phyloP scores from a whole-genome alignment of 768 basidiomycete species.

The Clitopilus hobsonii region DNA sequence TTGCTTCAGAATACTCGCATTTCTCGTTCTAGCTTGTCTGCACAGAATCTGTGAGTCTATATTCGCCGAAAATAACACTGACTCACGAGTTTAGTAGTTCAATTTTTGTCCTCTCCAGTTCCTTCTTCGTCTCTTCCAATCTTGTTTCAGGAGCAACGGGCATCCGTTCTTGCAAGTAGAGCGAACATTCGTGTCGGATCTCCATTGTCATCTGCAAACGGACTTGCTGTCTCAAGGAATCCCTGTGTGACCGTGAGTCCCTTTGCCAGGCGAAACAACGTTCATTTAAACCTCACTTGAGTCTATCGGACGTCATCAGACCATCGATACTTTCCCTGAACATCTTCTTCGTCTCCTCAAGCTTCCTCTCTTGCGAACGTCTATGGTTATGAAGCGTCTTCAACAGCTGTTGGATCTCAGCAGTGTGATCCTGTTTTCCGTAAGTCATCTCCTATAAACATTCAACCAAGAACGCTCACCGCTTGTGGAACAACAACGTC shows the following conservation, averaged over 20 bases:
- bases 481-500: background rate
- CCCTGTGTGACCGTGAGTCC: conserved; percentile 4
- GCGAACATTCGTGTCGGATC: background rate
- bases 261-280: background rate
- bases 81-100: conserved; percentile 52
- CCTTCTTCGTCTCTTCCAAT: conserved; percentile 37
- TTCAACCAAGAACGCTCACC: background rate
- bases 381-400: background rate
- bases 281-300: background rate
- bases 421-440: background rate
- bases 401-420: background rate
- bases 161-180: background rate
- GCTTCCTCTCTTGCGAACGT: conserved; percentile 3
- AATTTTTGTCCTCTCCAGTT: conserved; percentile 37
- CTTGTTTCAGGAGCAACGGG: conserved; percentile 40
- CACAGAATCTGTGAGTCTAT: background rate
- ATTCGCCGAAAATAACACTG: conserved; percentile 6
- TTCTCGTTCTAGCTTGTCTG: conserved; percentile 46
- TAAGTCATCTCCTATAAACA: background rate
- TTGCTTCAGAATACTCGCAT: conserved; percentile 34
- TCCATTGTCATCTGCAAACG: background rate
- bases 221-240: background rate
- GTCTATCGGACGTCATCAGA: background rate
- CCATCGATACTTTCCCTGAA: conserved; percentile 11
- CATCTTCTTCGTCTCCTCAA: conserved; percentile 4